Conservation (phyloP, 1,284 basidiomycete genomes). For the Takashimella koratensis region DNA sequence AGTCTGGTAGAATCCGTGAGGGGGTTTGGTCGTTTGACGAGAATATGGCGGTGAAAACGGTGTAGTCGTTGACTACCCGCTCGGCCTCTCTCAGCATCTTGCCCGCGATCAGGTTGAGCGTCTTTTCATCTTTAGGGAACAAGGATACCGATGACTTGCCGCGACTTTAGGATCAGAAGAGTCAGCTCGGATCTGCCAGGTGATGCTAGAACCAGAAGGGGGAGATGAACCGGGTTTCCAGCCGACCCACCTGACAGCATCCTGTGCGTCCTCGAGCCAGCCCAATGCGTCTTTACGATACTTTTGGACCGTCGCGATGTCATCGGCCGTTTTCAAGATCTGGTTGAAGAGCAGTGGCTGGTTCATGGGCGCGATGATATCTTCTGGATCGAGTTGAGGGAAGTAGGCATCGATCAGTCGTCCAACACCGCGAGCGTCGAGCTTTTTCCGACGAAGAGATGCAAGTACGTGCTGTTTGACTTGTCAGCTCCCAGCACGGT, state of each 20-base stretch:
- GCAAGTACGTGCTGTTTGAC: neutral
- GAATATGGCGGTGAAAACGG: too few species aligned
- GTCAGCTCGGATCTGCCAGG: too few species aligned
- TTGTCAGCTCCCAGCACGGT: too few species aligned
- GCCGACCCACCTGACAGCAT: neutral
- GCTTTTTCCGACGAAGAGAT: neutral
- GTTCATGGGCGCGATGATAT: neutral
- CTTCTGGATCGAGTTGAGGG: neutral
- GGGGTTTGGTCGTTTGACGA: too few species aligned
- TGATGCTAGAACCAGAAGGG: too few species aligned
- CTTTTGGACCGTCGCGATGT: neutral
- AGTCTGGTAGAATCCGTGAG: too few species aligned
- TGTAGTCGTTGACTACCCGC: neutral
- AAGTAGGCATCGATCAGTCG: neutral
- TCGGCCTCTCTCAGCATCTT: neutral
- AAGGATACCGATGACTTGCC: too few species aligned
- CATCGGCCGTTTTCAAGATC: neutral
- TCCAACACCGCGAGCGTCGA: neutral
- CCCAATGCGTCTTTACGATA: neutral
- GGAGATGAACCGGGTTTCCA: too few species aligned
- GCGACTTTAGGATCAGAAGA: too few species aligned
- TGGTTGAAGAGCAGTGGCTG: neutral
- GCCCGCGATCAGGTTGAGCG: too few species aligned
- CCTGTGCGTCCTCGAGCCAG: neutral
- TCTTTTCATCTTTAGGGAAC: too few species aligned